Percentiles rank a stretch among this genome's conserved stretches.
phyloP scores from a whole-genome alignment of 2,329 filamentous ascomycete species.

The Botrytis hyacinthi region DNA sequence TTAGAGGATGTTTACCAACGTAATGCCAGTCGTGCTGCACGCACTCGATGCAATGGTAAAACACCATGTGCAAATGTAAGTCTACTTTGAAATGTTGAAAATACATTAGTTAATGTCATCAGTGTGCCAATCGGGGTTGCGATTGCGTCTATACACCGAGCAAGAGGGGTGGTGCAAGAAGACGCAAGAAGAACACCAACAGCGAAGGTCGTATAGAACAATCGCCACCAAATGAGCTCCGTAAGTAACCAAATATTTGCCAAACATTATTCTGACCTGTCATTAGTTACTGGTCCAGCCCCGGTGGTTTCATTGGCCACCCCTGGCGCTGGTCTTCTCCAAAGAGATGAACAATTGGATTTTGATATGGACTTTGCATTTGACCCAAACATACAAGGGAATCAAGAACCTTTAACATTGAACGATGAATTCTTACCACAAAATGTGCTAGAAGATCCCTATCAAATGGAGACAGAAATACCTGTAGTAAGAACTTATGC shows the following conservation, averaged over 20 bases:
- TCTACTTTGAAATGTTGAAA: neutral
- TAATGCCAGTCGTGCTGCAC: constrained; percentile 43
- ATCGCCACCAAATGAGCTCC: constrained; percentile 14
- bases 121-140: constrained; percentile 37
- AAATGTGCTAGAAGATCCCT: constrained; percentile 21
- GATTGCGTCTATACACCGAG: constrained; percentile 36
- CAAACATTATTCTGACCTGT: neutral
- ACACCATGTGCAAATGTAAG: constrained; percentile 46
- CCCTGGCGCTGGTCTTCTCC: constrained; percentile 16
- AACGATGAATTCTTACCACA: constrained; percentile 24
- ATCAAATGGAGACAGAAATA: neutral
- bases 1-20: neutral
- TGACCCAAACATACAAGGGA: neutral
- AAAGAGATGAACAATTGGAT: constrained; percentile 4
- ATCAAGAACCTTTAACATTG: constrained; percentile 9
- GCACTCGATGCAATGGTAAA: constrained; percentile 49
- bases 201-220: neutral
- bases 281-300: constrained; percentile 16
- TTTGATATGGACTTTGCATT: constrained; percentile 10
- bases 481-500: constrained; percentile 28
- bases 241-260: neutral
- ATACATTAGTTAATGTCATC: neutral
- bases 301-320: constrained; percentile 12
- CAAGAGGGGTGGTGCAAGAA: constrained; percentile 35
- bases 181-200: constrained; percentile 26